Base-by-base conservation (phyloP, 2,329 filamentous ascomycete species). In the Penicillium verrucosum region DNA sequence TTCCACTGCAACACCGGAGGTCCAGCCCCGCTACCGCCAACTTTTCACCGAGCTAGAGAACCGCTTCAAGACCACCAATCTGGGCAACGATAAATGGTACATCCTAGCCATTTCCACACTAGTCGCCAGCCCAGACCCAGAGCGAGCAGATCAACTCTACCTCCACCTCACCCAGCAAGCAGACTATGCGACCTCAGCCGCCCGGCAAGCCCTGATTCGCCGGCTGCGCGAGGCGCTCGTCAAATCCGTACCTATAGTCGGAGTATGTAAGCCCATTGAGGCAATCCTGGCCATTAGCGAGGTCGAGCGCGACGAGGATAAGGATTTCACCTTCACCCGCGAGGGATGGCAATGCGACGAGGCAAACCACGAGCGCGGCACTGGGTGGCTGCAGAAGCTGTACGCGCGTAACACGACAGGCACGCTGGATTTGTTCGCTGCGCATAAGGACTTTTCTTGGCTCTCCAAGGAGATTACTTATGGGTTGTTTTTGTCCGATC, bases 391-490 rank as follows among this genome's bases (percentile, higher is more conserved):
- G 58, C 72, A 77, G 44, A 80, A 81, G 46, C 74, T 88, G 10
- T 86, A 86, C 67, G 73, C 78, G 49, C 76, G 79, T 40, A 81
- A 86, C 60, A 74, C 65, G 8, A 57, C 50, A 1, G 57, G 52
- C 71, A 73, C 70, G 4, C 49, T 73, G 57, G 64, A 71, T 41
- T 25, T 72, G 36, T 71, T 73, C 47, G 54, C 38, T 14, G 68
- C 70, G 25, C 71, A 74, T 47, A 59, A 58, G 21, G 72, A 77
- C 32, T 91, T 96, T 70, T 80, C 83, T 10, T 86, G 85, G 67
- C 82, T 95, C 75, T 89, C 92, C 73, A 80, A 90, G 49, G 89
- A 88, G 18, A 83, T 88, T 14, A 85, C 84, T 2, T 96, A 96
- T 77, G 78, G 78, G 12, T 64, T 83, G 68, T 80, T 82, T 49